phyloP scores from a whole-genome alignment of 2,329 filamentous ascomycete genomes.

The Neopestalotiopsis sp. region DNA sequence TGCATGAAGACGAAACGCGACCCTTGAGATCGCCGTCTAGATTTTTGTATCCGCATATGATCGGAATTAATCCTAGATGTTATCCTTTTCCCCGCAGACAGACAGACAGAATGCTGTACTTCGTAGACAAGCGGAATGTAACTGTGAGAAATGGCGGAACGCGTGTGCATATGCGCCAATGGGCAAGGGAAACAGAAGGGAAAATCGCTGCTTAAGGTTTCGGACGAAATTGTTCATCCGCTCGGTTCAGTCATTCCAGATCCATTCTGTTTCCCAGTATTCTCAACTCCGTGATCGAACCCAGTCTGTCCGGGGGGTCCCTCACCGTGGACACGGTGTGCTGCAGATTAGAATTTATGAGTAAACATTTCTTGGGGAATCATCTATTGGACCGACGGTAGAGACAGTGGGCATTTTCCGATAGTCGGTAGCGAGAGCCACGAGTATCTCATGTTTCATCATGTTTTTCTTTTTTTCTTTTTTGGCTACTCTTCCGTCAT shows the following conservation, averaged over 20 bases:
- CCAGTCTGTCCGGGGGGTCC: no score
- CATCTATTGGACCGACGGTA: not conserved
- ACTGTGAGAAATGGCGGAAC: not conserved
- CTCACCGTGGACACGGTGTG: no score
- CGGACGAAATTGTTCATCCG: not conserved
- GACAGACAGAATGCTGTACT: no score
- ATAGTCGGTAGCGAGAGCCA: constrained; percentile 3
- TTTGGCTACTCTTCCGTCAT: not conserved
- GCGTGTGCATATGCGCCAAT: not conserved
- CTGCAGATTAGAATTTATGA: no score
- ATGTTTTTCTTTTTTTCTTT: not conserved
- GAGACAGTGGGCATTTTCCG: not conserved
- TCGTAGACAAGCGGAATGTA: not conserved
- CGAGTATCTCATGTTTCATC: not conserved
- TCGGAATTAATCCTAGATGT: no score
- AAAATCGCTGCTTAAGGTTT: not conserved
- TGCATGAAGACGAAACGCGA: no score
- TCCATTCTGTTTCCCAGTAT: not conserved
- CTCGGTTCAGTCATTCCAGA: not conserved
- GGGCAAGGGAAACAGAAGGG: not conserved
- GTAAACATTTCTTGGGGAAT: not conserved
- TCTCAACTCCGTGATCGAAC: no score
- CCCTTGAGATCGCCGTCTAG: no score
- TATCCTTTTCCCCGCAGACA: not conserved
- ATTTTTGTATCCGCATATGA: no score